A percentile compares a stretch with the other conserved stretches of the same genome.
Evolutionary conservation across 2,329 filamentous ascomycete genomes (phyloP).

Genomic region (Monilinia fructigena): DNA sequence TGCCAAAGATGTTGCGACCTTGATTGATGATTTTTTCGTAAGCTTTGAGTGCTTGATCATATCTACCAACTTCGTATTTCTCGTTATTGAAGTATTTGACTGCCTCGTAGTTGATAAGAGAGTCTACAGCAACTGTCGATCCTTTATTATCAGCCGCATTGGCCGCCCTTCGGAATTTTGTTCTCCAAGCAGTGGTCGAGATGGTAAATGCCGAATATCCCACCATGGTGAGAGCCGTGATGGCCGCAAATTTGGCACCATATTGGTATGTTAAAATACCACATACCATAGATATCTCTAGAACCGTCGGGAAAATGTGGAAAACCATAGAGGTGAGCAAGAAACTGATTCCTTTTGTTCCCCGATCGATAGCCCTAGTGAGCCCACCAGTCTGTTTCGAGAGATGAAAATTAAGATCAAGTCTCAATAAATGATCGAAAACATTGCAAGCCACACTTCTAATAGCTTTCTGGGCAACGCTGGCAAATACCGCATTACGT

Average conservation of each 20-base stretch:
- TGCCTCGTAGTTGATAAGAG: conserved; percentile 96
- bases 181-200: conserved; percentile 92
- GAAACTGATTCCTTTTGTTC: conserved; percentile 98
- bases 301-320: conserved; percentile 86
- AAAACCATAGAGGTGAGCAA: conserved; percentile 97
- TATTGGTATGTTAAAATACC: conserved; percentile 97
- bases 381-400: conserved; percentile 92
- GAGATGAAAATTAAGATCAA: conserved; percentile 93
- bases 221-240: conserved; percentile 87
- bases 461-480: conserved; percentile 95
- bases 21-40: conserved; percentile 96
- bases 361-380: conserved; percentile 90
- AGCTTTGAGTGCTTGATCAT: conserved; percentile 78
- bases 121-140: conserved; percentile 93
- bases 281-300: conserved; percentile 95
- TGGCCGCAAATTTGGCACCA: conserved; percentile 83
- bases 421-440: conserved; percentile 81
- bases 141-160: conserved; percentile 96
- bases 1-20: conserved; percentile 89
- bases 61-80: conserved; percentile 85
- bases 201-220: conserved; percentile 97
- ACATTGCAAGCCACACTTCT: conserved; percentile 87
- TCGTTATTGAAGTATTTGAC: conserved; percentile 99
- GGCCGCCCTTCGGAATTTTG: conserved; percentile 90
- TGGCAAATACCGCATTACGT: conserved; percentile 94